Evolutionary conservation across 1,139 yeast genomes (phyloP), one percentile per base, ranked within the genome.

Genomic region (Pichiaceae sp.): DNA sequence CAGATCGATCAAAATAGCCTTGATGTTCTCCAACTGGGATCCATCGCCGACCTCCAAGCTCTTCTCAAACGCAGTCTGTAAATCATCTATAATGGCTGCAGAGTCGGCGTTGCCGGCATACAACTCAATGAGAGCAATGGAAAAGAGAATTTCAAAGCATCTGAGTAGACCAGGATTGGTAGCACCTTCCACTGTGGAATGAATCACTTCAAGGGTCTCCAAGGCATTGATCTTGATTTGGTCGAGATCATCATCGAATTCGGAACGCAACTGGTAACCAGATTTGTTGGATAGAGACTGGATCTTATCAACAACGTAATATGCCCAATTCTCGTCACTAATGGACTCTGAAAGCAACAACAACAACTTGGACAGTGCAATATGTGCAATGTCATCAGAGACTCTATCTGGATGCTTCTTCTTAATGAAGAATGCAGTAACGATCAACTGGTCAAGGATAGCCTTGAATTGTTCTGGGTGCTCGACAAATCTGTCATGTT

Each of bases 61-160:
- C 17, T 44, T 48, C 4, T 44, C 39, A 17, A 49, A 46, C 15
- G 53, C 39, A 15, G 63, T 60, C 39, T 70, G 76, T 38, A 89
- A 62, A 53, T 89, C 98, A 29, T 77, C 79, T 31, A 87, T 65
- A 17, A 86, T 79, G 24, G 76, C 66, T 4, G 82, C 75, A 0
- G 95, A 81, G 44, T 89, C 97, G 3, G 67, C 53, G 48, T 79
- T 87, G 16, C 91, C 94, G 44, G 78, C 64, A 52, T 79, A 87
- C 31, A 89, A 67, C 54, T 87, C 96, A 20, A 91, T 57, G 33
- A 87, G 59, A 3, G 82, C 82, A 71, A 85, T 75, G 1, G 96
- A 81, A 41, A 84, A 75, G 35, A 91, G 63, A 32, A 85, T 63
- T 54, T 86, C 94, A 52, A 83, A 80, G n/a, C 58, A 54, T 15